These are phyloP conservation scores for Clitopilus passeckerianus DNA, from an alignment of 768 basidiomycete genomes.

Conservation along the genomic window DNA sequence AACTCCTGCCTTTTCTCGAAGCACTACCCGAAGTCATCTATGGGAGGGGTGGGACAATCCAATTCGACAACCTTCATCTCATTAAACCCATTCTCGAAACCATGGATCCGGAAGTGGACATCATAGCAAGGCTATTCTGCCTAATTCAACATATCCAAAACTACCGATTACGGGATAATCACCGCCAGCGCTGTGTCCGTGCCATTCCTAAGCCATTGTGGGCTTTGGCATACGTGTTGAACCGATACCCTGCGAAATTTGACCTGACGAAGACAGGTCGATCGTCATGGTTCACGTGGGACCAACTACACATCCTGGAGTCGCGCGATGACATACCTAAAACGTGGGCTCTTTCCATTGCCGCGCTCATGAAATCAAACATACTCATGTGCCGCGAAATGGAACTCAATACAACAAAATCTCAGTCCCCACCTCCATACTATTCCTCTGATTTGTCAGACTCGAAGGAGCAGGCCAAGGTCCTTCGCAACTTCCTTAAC, in stretches of 20 bases:
- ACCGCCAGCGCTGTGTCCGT: background rate
- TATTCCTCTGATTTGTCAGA: background rate
- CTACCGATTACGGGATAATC: background rate
- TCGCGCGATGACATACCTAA: background rate
- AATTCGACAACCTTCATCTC: background rate
- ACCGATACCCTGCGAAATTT: background rate
- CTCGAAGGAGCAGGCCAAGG: background rate
- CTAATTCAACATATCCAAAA: background rate
- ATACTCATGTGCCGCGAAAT: background rate
- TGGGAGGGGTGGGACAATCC: background rate
- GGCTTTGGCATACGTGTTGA: background rate
- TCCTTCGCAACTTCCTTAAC: background rate
- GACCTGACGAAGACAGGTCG: background rate
- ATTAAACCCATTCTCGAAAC: background rate
- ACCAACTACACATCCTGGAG: background rate
- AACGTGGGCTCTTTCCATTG: background rate
- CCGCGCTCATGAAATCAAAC: background rate
- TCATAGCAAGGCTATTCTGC: background rate
- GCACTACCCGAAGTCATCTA: background rate
- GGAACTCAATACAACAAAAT: background rate
- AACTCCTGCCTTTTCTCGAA: background rate
- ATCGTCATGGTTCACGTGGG: background rate
- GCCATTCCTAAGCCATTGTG: background rate
- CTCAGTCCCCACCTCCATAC: no score
- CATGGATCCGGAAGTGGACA: background rate